Evolutionary conservation across 441 rosid species (phyloP).

Genomic region (Pelargonium myrrhifolium): DNA sequence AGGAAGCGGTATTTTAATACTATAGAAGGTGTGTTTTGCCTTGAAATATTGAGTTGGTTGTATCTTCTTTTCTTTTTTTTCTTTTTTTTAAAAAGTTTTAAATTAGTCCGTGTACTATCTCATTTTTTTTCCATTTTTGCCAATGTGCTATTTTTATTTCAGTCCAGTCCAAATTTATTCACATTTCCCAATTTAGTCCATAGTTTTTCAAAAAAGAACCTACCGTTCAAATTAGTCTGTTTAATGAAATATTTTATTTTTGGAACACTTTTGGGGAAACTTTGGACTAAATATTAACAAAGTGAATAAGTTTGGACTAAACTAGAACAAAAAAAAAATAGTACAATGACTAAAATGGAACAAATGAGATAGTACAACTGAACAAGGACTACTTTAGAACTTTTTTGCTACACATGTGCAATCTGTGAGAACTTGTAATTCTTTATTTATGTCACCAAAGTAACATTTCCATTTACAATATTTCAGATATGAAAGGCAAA

Average conservation of each 20-base stretch:
- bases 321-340: too few relatives aligned
- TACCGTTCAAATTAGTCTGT: too few relatives aligned
- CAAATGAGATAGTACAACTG: too few relatives aligned
- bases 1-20: conserved; percentile 86
- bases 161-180: too few relatives aligned
- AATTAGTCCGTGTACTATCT: too few relatives aligned
- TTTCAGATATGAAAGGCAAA: conserved; percentile 93
- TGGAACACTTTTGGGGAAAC: too few relatives aligned
- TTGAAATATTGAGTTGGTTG: neutral
- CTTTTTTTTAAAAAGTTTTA: neutral
- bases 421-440: neutral
- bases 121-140: too few relatives aligned
- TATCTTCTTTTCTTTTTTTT: neutral
- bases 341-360: too few relatives aligned
- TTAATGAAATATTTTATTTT: too few relatives aligned
- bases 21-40: conserved; percentile 59
- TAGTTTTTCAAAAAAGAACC: neutral
- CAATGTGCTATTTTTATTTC: too few relatives aligned
- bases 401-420: neutral
- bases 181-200: neutral
- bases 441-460: neutral
- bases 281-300: too few relatives aligned
- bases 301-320: too few relatives aligned
- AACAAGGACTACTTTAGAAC: neutral
- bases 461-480: conserved; percentile 14